Evolutionary conservation across 176 grass and related monocot genomes (phyloP).

Genomic region (Hsuehochloa calcarea): DNA sequence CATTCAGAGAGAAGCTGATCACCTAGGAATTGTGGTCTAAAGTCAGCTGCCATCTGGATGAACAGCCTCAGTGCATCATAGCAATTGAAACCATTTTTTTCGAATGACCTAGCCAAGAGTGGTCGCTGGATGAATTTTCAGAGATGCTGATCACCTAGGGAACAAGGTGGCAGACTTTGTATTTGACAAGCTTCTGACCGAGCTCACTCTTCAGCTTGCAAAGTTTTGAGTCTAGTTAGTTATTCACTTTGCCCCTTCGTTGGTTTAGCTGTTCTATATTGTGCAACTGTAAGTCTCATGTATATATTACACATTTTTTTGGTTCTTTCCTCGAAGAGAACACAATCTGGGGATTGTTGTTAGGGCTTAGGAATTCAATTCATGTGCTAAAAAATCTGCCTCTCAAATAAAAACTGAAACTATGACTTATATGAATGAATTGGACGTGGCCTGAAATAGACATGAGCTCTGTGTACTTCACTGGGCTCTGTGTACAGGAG

Average conservation of each 20-base stretch:
- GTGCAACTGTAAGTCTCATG: constrained; percentile 10
- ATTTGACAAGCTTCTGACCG: constrained; percentile 57
- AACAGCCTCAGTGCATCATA: background rate
- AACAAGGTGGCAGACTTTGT: constrained; percentile 49
- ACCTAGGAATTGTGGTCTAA: constrained; percentile 55
- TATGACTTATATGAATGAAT: background rate
- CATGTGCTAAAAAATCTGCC: background rate
- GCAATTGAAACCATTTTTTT: constrained; percentile 34
- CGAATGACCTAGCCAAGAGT: constrained; percentile 39
- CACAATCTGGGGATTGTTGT: background rate
- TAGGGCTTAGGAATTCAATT: constrained; percentile 33
- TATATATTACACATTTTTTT: constrained; percentile 27
- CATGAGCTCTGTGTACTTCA: background rate
- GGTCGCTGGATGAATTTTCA: constrained; percentile 54
- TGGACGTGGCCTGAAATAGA: background rate
- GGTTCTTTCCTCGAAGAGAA: background rate
- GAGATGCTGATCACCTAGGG: constrained; percentile 36
- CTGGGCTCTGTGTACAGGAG: too few species aligned
- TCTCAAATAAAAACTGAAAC: background rate
- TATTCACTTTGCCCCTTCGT: background rate
- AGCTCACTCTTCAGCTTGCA: constrained; percentile 52
- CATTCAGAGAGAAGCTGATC: too few species aligned
- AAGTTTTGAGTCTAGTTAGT: constrained; percentile 24
- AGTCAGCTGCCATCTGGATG: constrained; percentile 45
- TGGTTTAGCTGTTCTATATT: background rate